Base-by-base conservation (phyloP, 495 filamentous ascomycete genomes). In the Podospora didyma region DNA sequence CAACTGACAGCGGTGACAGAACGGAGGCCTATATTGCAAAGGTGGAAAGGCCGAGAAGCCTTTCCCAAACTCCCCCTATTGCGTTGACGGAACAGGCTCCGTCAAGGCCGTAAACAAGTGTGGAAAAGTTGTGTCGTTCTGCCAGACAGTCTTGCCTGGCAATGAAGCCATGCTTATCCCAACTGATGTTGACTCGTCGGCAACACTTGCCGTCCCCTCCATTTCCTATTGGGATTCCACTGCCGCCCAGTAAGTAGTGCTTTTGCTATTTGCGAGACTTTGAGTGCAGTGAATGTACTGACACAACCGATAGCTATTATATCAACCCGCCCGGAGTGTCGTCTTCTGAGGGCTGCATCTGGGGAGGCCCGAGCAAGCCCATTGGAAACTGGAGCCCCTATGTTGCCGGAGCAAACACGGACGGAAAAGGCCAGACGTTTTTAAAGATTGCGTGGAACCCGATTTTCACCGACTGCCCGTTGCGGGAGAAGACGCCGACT, bases 141-240 rank as follows among this genome's bases (percentile, higher is more conserved):
- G 89, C 65, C 89, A 94, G 66, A 94, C 89, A 2, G 88, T 91
- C 37, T 69, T 92, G 51, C 89, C 89, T 12, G 89, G 89, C n/a
- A 89, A 90, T 66, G 89, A 94, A 73, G 86, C 87, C 52, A 94
- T 94, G 89, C 74, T 92, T 59, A 94, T 92, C 66, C 88, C 89
- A 12, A 92, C 87, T 26, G 66, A 84, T 61, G 84, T 92, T 34
- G 58, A 72, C 14, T 65, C 63, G 51, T 63, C 61, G n/a, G 70
- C 73, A 9, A 81, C 78, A 39, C 71, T 94, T 37, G 88, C 89
- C 51, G 88, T 92, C 45, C 89, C 89, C 3, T 87, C 80, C 46
- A 69, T 76, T 22, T 75, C 71, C 53, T 92, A 92, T 69, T 94
- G 88, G 89, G 82, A 76, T 56, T 62, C 68, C 28, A 91, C 89